Conservation (phyloP, 768 basidiomycete species). For the Kwoniella mangroviensis region DNA sequence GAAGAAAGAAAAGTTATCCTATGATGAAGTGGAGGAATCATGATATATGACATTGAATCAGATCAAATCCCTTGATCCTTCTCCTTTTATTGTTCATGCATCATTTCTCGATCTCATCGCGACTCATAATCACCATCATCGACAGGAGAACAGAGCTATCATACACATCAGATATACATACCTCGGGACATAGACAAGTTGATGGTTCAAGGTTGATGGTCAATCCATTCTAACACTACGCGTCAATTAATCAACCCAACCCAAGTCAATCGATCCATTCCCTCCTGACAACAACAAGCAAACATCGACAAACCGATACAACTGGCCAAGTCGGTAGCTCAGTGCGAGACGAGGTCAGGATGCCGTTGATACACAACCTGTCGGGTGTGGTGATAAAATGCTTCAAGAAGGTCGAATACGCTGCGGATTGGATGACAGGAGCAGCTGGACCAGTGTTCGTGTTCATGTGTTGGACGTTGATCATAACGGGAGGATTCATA, state of each 20-base stretch:
- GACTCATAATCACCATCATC: too few relatives aligned
- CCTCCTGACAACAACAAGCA: neutral
- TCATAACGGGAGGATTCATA: conserved; percentile 69
- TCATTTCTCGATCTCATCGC: too few relatives aligned
- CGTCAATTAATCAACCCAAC: too few relatives aligned
- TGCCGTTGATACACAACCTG: conserved; percentile 39
- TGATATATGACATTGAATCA: neutral
- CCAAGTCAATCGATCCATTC: neutral
- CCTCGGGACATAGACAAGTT: neutral
- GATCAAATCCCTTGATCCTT: too few relatives aligned
- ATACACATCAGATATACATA: too few relatives aligned
- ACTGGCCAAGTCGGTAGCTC: neutral
- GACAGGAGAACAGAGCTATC: too few relatives aligned
- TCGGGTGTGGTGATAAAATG: conserved; percentile 64
- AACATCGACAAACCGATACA: neutral
- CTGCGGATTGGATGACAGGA: conserved; percentile 79
- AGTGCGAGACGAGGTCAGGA: conserved; percentile 3
- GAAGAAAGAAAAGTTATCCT: neutral
- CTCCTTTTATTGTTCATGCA: too few relatives aligned
- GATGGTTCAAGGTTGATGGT: neutral
- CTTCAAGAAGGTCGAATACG: conserved; percentile 71
- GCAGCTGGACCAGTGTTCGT: conserved; percentile 92
- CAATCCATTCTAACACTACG: too few relatives aligned
- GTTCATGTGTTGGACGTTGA: conserved; percentile 73
- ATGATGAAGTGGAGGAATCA: neutral